Percentiles rank a stretch among this genome's conserved stretches.
These are phyloP conservation scores for Komagataea norvegica DNA, from an alignment of 1,139 yeast genomes.

Conservation along the genomic window DNA sequence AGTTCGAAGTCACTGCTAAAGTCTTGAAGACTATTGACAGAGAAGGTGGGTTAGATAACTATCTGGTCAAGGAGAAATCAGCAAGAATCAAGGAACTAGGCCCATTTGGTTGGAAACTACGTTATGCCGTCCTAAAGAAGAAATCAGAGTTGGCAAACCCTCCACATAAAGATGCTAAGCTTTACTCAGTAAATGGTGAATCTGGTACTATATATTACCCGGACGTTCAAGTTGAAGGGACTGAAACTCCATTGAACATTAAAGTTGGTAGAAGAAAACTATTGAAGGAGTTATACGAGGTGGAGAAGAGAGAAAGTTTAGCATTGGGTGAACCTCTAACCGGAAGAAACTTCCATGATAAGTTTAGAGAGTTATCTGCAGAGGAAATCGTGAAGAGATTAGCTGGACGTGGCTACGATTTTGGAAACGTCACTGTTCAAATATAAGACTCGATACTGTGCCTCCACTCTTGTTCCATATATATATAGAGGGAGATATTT, in stretches of 20 bases:
- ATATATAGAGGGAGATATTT: too few species aligned
- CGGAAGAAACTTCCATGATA: constrained; percentile 32
- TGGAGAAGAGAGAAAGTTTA: constrained; percentile 42
- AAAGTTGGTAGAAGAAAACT: constrained; percentile 62
- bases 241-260: constrained; percentile 44
- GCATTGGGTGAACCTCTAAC: constrained; percentile 40
- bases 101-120: constrained; percentile 83
- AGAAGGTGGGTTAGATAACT: constrained; percentile 92
- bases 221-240: constrained; percentile 33
- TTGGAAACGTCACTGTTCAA: constrained; percentile 28
- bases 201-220: constrained; percentile 45
- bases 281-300: constrained; percentile 48
- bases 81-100: constrained; percentile 92
- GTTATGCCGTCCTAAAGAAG: constrained; percentile 59
- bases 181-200: constrained; percentile 33
- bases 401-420: constrained; percentile 35
- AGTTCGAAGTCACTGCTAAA: constrained; percentile 66
- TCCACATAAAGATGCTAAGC: constrained; percentile 29
- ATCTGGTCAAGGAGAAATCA: constrained; percentile 77
- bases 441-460: background rate
- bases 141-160: constrained; percentile 29
- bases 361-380: constrained; percentile 27
- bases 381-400: constrained; percentile 33
- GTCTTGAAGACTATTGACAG: constrained; percentile 82
- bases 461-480: too few species aligned